Evolutionary conservation across 768 basidiomycete genomes (phyloP), one percentile per base, ranked within the genome.

Genomic region (Gautieria morchelliformis): DNA sequence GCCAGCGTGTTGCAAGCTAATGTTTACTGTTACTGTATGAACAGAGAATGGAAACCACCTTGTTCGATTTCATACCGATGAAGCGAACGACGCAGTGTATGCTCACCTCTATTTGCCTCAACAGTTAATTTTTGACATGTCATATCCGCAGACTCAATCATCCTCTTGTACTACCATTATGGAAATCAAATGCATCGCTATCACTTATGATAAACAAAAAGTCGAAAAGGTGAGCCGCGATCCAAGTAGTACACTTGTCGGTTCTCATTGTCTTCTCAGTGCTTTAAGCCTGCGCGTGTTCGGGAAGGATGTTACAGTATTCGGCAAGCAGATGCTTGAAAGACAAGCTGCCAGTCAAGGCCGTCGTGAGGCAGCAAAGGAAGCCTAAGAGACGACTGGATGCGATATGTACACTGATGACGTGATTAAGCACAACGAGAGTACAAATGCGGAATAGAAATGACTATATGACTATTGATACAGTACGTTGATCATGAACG

Each of bases 141-240:
- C 48, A 35, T 17, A n/a, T 47, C 37, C 52, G 19, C 56, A 93
- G 87, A 5, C 74, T 92, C 37, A 74, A 78, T n/a, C 83, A 89
- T 62, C 85, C 92, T 52, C 75, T 98, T 24, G 69, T 87, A n/a
- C 72, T 97, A n/a, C 95, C 96, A 0, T 78, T 98, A 52, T 98
- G 95, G 96, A 93, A 90, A 71, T 93, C 92, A 2, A 86, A 85
- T 58, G 82, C 84, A 12, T 95, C 93, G 0, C 67, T 95, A 53
- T 83, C 87, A 0, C 75, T 98, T 58, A 93, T 98, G 92, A 83
- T 96, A 54, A 93, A 98, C 71, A 99, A 98, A 70, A 89, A 89
- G 66, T 90, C 93, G 24, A 98, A 98, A 72, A 91, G 87, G 94
- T 92, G 45, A 11, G 74, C 67, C 33, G 35, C 10, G 17, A 15